A percentile compares a stretch with the other conserved stretches of the same genome.
These are phyloP conservation scores for Pseudevernia furfuracea DNA, from an alignment of 495 filamentous ascomycete species.

Conservation along the genomic window DNA sequence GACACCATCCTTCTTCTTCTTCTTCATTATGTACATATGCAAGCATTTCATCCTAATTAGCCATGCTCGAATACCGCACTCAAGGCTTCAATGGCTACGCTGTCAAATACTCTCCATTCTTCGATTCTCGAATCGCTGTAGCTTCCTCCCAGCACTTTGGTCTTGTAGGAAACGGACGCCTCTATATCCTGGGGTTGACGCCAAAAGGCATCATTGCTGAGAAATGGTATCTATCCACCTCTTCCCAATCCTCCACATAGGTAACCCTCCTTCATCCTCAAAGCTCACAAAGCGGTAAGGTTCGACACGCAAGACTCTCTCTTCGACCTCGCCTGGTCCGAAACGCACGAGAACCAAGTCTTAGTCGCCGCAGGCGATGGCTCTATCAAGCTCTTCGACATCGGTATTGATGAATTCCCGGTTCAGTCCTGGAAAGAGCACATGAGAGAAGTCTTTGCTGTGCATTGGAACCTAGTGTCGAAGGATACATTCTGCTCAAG, in stretches of 20 bases:
- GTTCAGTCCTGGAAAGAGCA: conserved; percentile 87
- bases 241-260: not conserved
- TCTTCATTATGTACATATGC: conserved; percentile 1
- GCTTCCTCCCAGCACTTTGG: conserved; percentile 85
- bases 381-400: conserved; percentile 88
- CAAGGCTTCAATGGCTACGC: conserved; percentile 89
- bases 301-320: conserved; percentile 96
- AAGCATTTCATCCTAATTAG: not conserved
- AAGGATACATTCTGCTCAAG: conserved; percentile 83
- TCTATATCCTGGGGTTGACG: conserved; percentile 75
- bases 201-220: conserved; percentile 73
- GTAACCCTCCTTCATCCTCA: not conserved
- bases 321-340: conserved; percentile 89
- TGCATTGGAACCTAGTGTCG: conserved; percentile 83
- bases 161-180: conserved; percentile 87
- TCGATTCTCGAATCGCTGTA: conserved; percentile 86
- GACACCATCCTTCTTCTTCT: not conserved
- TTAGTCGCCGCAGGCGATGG: conserved; percentile 83
- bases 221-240: conserved; percentile 49
- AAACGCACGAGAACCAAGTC: conserved; percentile 89
- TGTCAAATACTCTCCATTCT: conserved; percentile 96
- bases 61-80: conserved; percentile 88
- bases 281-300: conserved; percentile 34
- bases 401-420: conserved; percentile 67
- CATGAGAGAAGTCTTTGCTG: conserved; percentile 80